A percentile compares a stretch with the other conserved stretches of the same genome.
phyloP scores from a whole-genome alignment of 805 yeast genomes.

The Saccharomyces jurei region DNA sequence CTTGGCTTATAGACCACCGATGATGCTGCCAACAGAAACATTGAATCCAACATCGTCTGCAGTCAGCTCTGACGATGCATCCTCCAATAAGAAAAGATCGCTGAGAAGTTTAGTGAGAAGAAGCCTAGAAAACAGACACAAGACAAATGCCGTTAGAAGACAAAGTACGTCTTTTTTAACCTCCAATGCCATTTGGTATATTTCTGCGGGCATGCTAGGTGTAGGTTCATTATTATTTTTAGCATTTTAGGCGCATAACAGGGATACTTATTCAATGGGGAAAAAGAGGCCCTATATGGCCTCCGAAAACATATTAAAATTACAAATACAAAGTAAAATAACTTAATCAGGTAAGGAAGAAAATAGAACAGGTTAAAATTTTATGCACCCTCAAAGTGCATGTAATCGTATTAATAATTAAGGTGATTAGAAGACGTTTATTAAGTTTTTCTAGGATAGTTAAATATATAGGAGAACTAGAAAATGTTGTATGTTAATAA shows the following conservation, averaged over 20 bases:
- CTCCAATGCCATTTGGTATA: constrained; percentile 21
- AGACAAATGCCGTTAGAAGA: constrained; percentile 57
- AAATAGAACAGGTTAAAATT: background rate
- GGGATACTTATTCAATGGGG: background rate
- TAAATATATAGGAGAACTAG: background rate
- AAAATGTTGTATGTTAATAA: background rate
- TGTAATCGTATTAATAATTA: background rate
- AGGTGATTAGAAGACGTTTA: background rate
- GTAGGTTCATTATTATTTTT: constrained; percentile 25
- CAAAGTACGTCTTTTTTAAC: constrained; percentile 8
- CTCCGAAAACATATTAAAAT: background rate
- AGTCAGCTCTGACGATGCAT: constrained; percentile 12
- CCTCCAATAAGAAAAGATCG: constrained; percentile 31
- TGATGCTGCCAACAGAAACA: constrained; percentile 91
- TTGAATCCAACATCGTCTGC: constrained; percentile 67
- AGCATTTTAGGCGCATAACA: constrained; percentile 7
- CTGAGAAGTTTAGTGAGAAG: constrained; percentile 48
- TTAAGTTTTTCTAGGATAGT: background rate
- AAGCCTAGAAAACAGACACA: constrained; percentile 68
- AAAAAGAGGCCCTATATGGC: background rate
- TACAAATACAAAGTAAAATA: background rate
- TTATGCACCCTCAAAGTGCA: background rate
- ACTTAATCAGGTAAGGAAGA: background rate
- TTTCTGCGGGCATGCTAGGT: constrained; percentile 20
- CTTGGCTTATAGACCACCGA: constrained; percentile 86